Conservation (phyloP, 2,329 filamentous ascomycete genomes). For the Metarhizium anisopliae region DNA sequence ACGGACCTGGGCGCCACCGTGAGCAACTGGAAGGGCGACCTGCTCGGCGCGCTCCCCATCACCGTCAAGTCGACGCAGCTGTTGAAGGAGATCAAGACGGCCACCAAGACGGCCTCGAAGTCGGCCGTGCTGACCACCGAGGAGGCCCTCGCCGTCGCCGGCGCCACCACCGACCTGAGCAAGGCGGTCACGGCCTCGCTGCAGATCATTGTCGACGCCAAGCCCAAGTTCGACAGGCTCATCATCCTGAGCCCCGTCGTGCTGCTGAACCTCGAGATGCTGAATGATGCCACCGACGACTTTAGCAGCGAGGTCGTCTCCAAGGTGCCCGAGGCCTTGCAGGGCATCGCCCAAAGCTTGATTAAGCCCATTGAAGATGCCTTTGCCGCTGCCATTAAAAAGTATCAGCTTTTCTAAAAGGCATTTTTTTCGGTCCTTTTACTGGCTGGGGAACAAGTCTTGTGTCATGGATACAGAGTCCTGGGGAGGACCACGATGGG, state of each 20-base stretch:
- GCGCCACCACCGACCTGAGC: slow-evolving; percentile 25
- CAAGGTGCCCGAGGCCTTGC: slow-evolving; percentile 29
- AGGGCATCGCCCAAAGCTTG: slow-evolving; percentile 23
- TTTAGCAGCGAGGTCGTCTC: slow-evolving; percentile 27
- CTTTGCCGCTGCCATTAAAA: slow-evolving; percentile 28
- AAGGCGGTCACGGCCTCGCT: slow-evolving; percentile 29
- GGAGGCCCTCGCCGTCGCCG: slow-evolving; percentile 30
- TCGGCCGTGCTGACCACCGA: slow-evolving; percentile 28
- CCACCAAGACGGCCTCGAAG: slow-evolving; percentile 24
- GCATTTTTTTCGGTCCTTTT: too few species aligned
- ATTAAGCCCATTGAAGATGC: slow-evolving; percentile 27
- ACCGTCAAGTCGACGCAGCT: slow-evolving; percentile 27
- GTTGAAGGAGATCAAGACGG: slow-evolving; percentile 29
- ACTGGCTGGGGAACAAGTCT: too few species aligned
- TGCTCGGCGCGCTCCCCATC: slow-evolving; percentile 32
- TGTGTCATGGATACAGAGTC: too few species aligned
- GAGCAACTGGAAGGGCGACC: slow-evolving; percentile 26
- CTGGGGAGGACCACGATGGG: background rate
- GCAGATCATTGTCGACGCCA: slow-evolving; percentile 26
- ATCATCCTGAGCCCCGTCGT: slow-evolving; percentile 34
- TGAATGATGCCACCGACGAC: slow-evolving; percentile 29
- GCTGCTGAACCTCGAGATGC: slow-evolving; percentile 28
- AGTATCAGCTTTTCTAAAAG: slow-evolving; percentile 2
- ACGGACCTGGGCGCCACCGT: slow-evolving; percentile 25
- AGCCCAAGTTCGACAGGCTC: slow-evolving; percentile 35